Percentiles rank a stretch among this genome's conserved stretches.
phyloP scores from a whole-genome alignment of 768 basidiomycete genomes.

The Boletellus sp. region DNA sequence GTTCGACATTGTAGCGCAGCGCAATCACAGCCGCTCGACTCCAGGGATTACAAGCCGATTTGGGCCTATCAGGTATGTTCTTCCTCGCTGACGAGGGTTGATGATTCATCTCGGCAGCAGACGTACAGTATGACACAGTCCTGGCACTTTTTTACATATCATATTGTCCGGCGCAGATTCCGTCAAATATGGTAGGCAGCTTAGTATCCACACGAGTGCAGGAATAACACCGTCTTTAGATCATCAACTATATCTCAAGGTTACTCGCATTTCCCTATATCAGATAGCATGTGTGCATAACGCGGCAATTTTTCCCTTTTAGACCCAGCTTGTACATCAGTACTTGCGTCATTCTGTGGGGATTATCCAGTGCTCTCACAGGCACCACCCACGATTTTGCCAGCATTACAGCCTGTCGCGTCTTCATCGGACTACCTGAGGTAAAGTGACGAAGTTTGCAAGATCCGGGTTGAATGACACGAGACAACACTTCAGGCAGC shows the following conservation, averaged over 20 bases:
- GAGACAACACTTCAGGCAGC: slow-evolving; percentile 39
- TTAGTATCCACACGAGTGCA: background rate
- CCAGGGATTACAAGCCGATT: slow-evolving; percentile 48
- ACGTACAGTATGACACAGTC: slow-evolving; percentile 52
- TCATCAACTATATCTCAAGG: slow-evolving; percentile 53
- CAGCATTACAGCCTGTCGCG: slow-evolving; percentile 54
- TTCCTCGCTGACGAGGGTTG: background rate
- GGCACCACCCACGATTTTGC: slow-evolving; percentile 55
- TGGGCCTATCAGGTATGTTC: slow-evolving; percentile 40
- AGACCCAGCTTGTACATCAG: slow-evolving; percentile 66
- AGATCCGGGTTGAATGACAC: background rate
- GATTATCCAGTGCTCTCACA: slow-evolving; percentile 57
- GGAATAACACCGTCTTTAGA: slow-evolving; percentile 29
- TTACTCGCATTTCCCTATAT: slow-evolving; percentile 13
- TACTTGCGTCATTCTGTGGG: slow-evolving; percentile 58
- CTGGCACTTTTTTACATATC: slow-evolving; percentile 57
- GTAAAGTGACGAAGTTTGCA: slow-evolving; percentile 18
- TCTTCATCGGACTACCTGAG: slow-evolving; percentile 64
- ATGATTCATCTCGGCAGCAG: slow-evolving; percentile 24
- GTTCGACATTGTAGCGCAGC: slow-evolving; percentile 35
- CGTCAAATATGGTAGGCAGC: slow-evolving; percentile 12
- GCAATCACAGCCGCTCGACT: slow-evolving; percentile 49
- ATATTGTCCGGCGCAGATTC: slow-evolving; percentile 58
- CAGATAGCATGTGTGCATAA: too few relatives aligned
- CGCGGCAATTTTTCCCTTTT: background rate